Conservation (phyloP, 352 stramenopile genomes). For the Globisporangium paroecandrum region DNA sequence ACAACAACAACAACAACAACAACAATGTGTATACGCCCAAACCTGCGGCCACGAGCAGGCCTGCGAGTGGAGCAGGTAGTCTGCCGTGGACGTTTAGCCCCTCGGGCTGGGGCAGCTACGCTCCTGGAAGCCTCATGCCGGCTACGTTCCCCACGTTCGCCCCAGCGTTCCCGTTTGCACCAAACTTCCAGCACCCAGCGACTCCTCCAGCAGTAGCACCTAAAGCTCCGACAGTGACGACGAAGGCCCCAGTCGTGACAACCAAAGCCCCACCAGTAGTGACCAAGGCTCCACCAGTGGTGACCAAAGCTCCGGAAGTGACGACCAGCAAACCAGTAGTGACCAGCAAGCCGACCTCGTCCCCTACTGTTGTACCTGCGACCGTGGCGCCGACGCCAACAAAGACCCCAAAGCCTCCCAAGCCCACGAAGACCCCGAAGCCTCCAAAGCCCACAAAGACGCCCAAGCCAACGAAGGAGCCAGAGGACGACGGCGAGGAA, state of each 20-base stretch:
- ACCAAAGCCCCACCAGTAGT: not conserved
- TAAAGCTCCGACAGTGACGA: not conserved
- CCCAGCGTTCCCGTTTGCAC: not conserved
- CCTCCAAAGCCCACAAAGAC: constrained; percentile 3
- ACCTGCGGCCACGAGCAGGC: not conserved
- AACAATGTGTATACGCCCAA: constrained; percentile 2
- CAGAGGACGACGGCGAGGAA: constrained; percentile 4
- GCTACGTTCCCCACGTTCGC: not conserved
- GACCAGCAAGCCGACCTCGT: not conserved
- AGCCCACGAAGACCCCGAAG: not conserved
- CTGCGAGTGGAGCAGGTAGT: not conserved
- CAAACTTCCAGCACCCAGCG: not conserved
- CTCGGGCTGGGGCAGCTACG: constrained; percentile 9
- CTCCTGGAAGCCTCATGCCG: constrained; percentile 9
- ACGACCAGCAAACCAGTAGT: not conserved
- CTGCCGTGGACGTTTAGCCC: constrained; percentile 15
- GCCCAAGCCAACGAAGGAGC: constrained; percentile 1
- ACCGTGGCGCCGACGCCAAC: not conserved
- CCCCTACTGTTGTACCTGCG: not conserved
- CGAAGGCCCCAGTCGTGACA: not conserved
- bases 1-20: constrained; percentile 7
- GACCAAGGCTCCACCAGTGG: not conserved
- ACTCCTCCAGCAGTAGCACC: not conserved
- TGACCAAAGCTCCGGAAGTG: not conserved
- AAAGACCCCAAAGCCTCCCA: not conserved